These are phyloP conservation scores for Psilocybe cyanescens DNA, from an alignment of 768 basidiomycete species.

Conservation along the genomic window DNA sequence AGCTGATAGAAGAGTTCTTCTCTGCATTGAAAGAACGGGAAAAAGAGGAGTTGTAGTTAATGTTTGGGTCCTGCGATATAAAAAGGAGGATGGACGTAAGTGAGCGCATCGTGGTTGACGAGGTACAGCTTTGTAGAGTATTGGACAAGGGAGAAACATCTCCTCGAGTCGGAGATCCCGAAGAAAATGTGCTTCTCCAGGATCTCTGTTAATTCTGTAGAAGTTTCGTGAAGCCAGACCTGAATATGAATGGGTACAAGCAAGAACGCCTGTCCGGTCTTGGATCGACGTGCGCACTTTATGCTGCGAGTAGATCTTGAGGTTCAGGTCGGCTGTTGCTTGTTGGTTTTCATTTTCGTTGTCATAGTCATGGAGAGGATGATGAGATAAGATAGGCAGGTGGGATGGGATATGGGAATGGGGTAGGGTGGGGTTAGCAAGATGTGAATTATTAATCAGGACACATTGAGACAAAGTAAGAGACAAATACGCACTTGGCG, in stretches of 20 bases:
- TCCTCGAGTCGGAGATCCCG: slow-evolving; percentile 80
- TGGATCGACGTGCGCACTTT: slow-evolving; percentile 90
- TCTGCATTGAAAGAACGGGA: slow-evolving; percentile 39
- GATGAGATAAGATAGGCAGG: too few species aligned
- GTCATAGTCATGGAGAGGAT: too few species aligned
- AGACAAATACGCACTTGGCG: slow-evolving; percentile 10
- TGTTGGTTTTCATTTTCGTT: too few species aligned
- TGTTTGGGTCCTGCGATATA: too few species aligned
- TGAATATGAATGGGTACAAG: too few species aligned
- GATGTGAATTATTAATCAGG: too few species aligned
- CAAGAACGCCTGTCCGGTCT: slow-evolving; percentile 57
- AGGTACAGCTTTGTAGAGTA: slow-evolving; percentile 88
- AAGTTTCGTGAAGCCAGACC: too few species aligned
- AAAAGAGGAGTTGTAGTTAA: too few species aligned
- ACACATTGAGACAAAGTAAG: too few species aligned
- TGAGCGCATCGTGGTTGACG: slow-evolving; percentile 81
- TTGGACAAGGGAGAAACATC: slow-evolving; percentile 83
- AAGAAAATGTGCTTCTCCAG: slow-evolving; percentile 89
- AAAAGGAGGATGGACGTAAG: slow-evolving; percentile 54
- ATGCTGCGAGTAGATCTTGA: slow-evolving; percentile 75
- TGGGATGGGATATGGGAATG: too few species aligned
- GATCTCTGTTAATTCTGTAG: slow-evolving; percentile 78
- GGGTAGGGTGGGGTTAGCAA: too few species aligned
- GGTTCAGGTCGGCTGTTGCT: slow-evolving; percentile 31
- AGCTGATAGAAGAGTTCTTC: slow-evolving; percentile 97